These are phyloP conservation scores for Pulveroboletus sp. DNA, from an alignment of 768 basidiomycete genomes.

Conservation along the genomic window DNA sequence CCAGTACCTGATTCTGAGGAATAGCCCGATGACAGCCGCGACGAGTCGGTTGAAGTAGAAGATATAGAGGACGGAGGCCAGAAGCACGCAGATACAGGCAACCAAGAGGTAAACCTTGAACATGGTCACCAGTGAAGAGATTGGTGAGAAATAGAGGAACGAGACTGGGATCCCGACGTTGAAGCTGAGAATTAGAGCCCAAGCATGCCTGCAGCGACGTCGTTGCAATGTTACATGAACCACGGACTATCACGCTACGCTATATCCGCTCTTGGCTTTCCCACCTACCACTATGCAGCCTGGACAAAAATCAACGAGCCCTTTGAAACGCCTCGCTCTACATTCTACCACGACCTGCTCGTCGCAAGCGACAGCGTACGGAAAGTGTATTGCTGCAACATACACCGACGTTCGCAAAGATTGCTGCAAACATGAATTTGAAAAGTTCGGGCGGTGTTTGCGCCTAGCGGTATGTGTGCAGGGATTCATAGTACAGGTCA, in stretches of 20 bases:
- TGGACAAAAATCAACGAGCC: conserved; percentile 33
- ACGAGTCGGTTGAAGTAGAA: conserved; percentile 92
- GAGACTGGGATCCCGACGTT: background rate
- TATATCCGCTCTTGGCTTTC: background rate
- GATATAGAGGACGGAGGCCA: conserved; percentile 63
- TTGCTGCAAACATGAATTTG: conserved; percentile 80
- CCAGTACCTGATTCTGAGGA: conserved; percentile 75
- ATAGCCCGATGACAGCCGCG: conserved; percentile 58
- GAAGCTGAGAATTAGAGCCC: conserved; percentile 1
- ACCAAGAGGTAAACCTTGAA: conserved; percentile 57
- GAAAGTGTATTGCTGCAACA: conserved; percentile 77
- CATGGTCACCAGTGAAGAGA: conserved; percentile 33
- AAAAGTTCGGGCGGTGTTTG: conserved; percentile 78
- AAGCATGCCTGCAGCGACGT: conserved; percentile 1
- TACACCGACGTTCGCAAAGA: conserved; percentile 85
- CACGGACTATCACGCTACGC: background rate
- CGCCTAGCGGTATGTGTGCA: conserved; percentile 61
- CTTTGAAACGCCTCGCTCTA: conserved; percentile 61
- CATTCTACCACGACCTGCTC: conserved; percentile 72
- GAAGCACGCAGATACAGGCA: conserved; percentile 52
- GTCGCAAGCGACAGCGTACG: conserved; percentile 71
- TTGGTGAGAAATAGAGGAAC: background rate
- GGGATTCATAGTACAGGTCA: background rate
- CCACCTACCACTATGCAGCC: conserved; percentile 20
- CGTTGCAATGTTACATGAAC: background rate